Evolutionary conservation across 768 basidiomycete species (phyloP).

Genomic region (Boletus rubropictus): DNA sequence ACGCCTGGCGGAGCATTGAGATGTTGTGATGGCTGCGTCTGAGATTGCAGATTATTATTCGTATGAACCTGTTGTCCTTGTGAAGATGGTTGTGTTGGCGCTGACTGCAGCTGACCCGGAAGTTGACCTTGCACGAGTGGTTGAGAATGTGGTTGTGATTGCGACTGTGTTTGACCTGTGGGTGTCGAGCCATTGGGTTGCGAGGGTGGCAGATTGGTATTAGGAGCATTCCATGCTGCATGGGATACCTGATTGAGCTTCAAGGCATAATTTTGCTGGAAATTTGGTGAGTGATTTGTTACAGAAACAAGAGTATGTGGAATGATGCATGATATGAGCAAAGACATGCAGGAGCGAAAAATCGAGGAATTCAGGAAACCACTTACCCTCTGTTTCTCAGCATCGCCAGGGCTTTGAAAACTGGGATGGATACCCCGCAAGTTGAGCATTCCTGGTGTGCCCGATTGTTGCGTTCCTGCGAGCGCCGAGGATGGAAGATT

Average conservation of each 20-base stretch:
- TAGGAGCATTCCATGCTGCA: constrained; percentile 61
- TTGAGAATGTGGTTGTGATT: constrained; percentile 24
- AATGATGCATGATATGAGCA: not conserved
- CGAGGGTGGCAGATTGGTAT: constrained; percentile 37
- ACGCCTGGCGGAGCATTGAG: constrained; percentile 50
- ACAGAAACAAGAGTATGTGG: not conserved
- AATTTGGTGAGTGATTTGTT: constrained; percentile 5
- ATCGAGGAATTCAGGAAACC: not conserved
- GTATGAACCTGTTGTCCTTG: constrained; percentile 27
- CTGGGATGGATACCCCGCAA: constrained; percentile 36
- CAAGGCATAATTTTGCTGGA: constrained; percentile 53
- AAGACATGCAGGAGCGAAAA: constrained; percentile 3
- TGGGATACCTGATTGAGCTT: constrained; percentile 60
- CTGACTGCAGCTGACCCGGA: constrained; percentile 14
- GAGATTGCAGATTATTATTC: constrained; percentile 31
- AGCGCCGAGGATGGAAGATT: constrained; percentile 23
- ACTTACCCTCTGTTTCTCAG: constrained; percentile 67
- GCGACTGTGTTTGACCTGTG: constrained; percentile 18
- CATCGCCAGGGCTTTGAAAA: constrained; percentile 54
- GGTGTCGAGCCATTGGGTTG: constrained; percentile 27
- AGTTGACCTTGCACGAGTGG: constrained; percentile 21
- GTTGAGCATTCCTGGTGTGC: constrained; percentile 67
- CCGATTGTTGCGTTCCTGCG: constrained; percentile 43
- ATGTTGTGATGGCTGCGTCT: constrained; percentile 38
- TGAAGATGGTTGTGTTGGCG: constrained; percentile 22